Evolutionary conservation across 225 moss, liverwort and hornwort genomes (phyloP).

Genomic region (Pleurozium schreberi): DNA sequence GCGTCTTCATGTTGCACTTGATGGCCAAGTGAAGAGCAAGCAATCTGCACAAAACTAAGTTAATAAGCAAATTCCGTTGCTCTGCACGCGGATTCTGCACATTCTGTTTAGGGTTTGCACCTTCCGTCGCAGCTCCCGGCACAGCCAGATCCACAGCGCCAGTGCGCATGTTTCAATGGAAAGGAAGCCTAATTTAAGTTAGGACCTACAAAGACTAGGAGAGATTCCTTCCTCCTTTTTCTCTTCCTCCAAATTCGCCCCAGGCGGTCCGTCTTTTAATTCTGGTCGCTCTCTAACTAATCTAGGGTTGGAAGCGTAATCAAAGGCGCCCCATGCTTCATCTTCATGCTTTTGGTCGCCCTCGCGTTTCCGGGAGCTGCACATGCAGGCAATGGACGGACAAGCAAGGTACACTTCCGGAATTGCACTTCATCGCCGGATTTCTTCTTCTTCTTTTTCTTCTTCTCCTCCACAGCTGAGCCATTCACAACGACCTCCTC

Average conservation of each 20-base stretch:
- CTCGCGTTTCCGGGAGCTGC: not conserved
- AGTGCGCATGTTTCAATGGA: too few relatives aligned
- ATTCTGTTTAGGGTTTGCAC: too few relatives aligned
- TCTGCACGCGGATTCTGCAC: too few relatives aligned
- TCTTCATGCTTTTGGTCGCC: not conserved
- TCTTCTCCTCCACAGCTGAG: slow-evolving; percentile 23
- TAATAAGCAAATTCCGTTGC: too few relatives aligned
- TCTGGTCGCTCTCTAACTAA: not conserved
- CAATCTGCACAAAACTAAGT: too few relatives aligned
- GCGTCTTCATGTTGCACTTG: too few relatives aligned
- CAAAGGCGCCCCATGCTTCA: not conserved
- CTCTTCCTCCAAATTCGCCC: not conserved
- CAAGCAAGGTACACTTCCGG: not conserved
- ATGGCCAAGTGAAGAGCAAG: too few relatives aligned
- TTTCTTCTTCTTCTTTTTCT: slow-evolving; percentile 25
- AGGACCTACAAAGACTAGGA: not conserved
- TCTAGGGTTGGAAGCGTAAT: not conserved
- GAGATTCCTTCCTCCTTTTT: not conserved
- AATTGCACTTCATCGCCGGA: not conserved
- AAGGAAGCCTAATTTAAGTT: not conserved
- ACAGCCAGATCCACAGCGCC: too few relatives aligned
- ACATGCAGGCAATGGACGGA: not conserved
- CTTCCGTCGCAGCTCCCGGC: too few relatives aligned
- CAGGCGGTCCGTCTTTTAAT: not conserved
- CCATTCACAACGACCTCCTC: not conserved